Percentiles rank a stretch among this genome's conserved stretches.
These are phyloP conservation scores for Spathaspora girioi DNA, from an alignment of 805 yeast species.

Conservation along the genomic window DNA sequence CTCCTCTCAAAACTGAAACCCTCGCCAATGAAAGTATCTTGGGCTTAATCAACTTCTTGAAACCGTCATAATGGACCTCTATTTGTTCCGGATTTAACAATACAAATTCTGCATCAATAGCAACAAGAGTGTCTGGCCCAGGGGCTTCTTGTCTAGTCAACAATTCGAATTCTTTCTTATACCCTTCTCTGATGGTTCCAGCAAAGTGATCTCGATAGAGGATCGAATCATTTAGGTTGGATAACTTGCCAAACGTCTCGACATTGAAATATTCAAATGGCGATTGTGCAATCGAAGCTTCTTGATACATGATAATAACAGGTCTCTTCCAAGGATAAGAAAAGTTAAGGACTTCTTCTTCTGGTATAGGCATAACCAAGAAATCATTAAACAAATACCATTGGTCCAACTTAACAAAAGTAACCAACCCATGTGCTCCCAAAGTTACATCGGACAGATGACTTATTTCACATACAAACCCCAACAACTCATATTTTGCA, in stretches of 20 bases:
- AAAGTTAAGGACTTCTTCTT: slow-evolving; percentile 73
- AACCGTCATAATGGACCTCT: slow-evolving; percentile 74
- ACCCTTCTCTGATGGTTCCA: slow-evolving; percentile 56
- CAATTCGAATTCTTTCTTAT: slow-evolving; percentile 62
- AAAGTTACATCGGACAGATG: slow-evolving; percentile 34
- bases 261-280: slow-evolving; percentile 28
- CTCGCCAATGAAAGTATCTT: slow-evolving; percentile 77
- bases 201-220: slow-evolving; percentile 75
- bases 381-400: slow-evolving; percentile 95
- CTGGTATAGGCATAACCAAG: slow-evolving; percentile 70
- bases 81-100: slow-evolving; percentile 71
- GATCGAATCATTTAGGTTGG: slow-evolving; percentile 53
- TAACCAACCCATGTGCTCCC: slow-evolving; percentile 57
- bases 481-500: slow-evolving; percentile 57
- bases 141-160: slow-evolving; percentile 72
- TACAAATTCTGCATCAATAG: slow-evolving; percentile 97
- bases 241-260: slow-evolving; percentile 14
- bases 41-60: slow-evolving; percentile 68
- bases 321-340: slow-evolving; percentile 82
- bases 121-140: slow-evolving; percentile 68
- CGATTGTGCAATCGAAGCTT: slow-evolving; percentile 29
- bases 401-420: slow-evolving; percentile 47
- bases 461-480: slow-evolving; percentile 66
- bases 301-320: slow-evolving; percentile 64
- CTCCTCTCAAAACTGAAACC: slow-evolving; percentile 79